These are phyloP conservation scores for Pilatotrama ljubarskyi DNA, from an alignment of 768 basidiomycete genomes.

Conservation along the genomic window DNA sequence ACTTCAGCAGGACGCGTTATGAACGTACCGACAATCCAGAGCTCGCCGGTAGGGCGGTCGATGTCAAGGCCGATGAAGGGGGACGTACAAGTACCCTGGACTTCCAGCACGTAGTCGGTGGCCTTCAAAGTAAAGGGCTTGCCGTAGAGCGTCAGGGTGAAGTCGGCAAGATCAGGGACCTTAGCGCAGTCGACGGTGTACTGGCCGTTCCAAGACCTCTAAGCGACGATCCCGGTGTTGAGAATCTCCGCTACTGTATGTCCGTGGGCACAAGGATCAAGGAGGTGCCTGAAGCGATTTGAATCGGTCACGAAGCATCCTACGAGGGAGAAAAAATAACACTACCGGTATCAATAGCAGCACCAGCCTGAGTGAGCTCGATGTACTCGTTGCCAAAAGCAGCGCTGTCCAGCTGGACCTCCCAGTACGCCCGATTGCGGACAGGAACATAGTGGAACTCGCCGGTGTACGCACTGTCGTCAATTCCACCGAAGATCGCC, in stretches of 20 bases:
- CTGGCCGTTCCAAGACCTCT: conserved; percentile 94
- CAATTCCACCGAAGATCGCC: conserved; percentile 90
- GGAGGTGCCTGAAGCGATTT: conserved; percentile 70
- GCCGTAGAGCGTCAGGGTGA: conserved; percentile 82
- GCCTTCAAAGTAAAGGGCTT: conserved; percentile 77
- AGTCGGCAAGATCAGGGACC: conserved; percentile 77
- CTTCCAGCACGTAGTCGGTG: conserved; percentile 85
- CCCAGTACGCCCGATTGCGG: conserved; percentile 96
- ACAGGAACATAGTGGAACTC: conserved; percentile 85
- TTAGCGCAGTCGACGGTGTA: conserved; percentile 88
- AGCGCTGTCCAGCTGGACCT: conserved; percentile 90
- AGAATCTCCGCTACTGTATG: conserved; percentile 97
- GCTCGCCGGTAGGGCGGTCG: conserved; percentile 66
- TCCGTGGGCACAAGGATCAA: conserved; percentile 92
- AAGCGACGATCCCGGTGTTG: conserved; percentile 92
- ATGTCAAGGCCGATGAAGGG: conserved; percentile 94
- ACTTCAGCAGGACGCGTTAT: neutral
- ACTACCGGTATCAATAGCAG: too few relatives aligned
- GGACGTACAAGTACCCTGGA: conserved; percentile 91
- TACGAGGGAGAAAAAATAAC: conserved; percentile 40
- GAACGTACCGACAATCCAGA: conserved; percentile 85
- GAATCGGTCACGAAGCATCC: neutral
- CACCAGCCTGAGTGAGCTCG: conserved; percentile 91
- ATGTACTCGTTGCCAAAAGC: conserved; percentile 83
- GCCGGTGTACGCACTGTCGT: conserved; percentile 74